Percentiles rank a stretch among this genome's conserved stretches.
These are phyloP conservation scores for Colletotrichum euphorbiae DNA, from an alignment of 2,329 filamentous ascomycete genomes.

Conservation along the genomic window DNA sequence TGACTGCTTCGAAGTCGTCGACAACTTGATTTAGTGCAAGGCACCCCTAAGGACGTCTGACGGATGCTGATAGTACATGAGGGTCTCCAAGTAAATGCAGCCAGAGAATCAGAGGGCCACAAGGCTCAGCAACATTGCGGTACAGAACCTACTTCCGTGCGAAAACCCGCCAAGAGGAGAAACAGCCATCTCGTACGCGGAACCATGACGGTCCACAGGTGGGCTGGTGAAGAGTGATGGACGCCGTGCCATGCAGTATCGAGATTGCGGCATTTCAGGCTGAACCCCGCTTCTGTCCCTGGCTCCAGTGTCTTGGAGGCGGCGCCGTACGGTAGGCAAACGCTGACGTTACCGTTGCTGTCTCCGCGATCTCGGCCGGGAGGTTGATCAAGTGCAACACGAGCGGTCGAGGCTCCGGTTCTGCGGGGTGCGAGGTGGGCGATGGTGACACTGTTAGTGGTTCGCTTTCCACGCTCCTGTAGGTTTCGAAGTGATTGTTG, in stretches of 20 bases:
- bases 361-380: constrained; percentile 38
- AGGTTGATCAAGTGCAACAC: constrained; percentile 21
- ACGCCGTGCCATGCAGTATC: constrained; percentile 24
- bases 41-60: not conserved
- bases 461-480: constrained; percentile 9
- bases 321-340: constrained; percentile 27
- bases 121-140: constrained; percentile 16
- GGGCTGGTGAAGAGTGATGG: constrained; percentile 32
- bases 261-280: constrained; percentile 36
- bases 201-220: constrained; percentile 29
- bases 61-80: not conserved
- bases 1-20: constrained; percentile 3
- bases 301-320: not conserved
- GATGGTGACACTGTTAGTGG: constrained; percentile 17
- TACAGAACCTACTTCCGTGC: not conserved
- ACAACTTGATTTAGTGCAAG: not conserved
- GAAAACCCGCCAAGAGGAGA: constrained; percentile 22
- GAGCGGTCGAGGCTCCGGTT: constrained; percentile 24
- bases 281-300: constrained; percentile 24
- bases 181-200: constrained; percentile 22
- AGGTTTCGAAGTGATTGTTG: not conserved
- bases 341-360: constrained; percentile 30
- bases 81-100: not conserved
- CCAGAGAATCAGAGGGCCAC: constrained; percentile 12
- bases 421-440: constrained; percentile 21